Evolutionary conservation across 2,329 filamentous ascomycete species (phyloP).

Genomic region (Zasmidium citrigriseum): DNA sequence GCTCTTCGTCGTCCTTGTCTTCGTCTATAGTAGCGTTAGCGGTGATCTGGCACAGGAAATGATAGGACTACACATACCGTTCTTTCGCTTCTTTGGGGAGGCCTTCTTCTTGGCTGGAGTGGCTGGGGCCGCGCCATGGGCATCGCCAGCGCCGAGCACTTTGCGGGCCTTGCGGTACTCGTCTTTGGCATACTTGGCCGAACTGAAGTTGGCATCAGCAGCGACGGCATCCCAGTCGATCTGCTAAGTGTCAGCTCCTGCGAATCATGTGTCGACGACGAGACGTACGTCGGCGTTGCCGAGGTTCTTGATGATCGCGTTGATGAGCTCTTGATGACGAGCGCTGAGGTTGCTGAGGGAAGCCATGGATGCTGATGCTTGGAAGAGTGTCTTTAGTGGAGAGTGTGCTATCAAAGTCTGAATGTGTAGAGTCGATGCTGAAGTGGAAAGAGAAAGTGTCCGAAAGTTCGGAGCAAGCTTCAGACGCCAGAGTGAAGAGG

Average conservation of each 20-base stretch:
- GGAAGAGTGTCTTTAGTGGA: too few species aligned
- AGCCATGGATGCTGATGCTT: slow-evolving; percentile 1
- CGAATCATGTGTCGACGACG: neutral
- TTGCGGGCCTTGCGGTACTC: neutral
- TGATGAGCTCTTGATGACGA: slow-evolving; percentile 5
- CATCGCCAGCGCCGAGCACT: neutral
- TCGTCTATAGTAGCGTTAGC: neutral
- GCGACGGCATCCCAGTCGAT: slow-evolving; percentile 6
- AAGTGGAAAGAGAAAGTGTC: too few species aligned
- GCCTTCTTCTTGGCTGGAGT: neutral
- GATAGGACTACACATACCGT: neutral
- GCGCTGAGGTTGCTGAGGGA: neutral
- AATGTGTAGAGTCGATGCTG: too few species aligned
- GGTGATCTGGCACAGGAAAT: too few species aligned
- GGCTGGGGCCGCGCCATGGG: neutral
- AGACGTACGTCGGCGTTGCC: neutral
- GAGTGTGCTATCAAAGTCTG: too few species aligned
- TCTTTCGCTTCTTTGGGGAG: slow-evolving; percentile 2
- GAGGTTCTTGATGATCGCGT: slow-evolving; percentile 4
- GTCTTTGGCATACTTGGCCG: slow-evolving; percentile 3
- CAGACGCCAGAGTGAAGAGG: too few species aligned
- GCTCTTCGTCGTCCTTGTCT: neutral
- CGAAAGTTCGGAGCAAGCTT: too few species aligned
- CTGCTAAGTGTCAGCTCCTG: neutral
- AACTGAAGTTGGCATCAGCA: slow-evolving; percentile 6